Conservation (phyloP, 2,329 filamentous ascomycete genomes). For the Thyridium curvatum region DNA sequence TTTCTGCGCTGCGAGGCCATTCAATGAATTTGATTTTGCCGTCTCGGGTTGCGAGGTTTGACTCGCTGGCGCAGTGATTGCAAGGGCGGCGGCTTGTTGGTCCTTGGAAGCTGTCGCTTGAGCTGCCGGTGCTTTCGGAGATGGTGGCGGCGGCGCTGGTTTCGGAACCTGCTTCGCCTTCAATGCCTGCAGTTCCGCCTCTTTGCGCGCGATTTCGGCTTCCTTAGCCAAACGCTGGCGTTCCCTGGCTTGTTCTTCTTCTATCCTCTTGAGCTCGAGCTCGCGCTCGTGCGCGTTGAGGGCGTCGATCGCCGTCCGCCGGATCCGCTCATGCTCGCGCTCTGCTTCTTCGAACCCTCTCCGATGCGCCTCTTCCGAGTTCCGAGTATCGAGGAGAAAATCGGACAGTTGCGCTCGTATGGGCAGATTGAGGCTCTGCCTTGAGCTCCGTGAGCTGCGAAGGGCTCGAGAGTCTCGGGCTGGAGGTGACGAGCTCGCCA, state of each 20-base stretch:
- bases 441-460: constrained; percentile 1
- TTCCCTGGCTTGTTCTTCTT: constrained; percentile 18
- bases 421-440: constrained; percentile 4
- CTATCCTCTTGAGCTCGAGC: constrained; percentile 17
- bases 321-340: constrained; percentile 18
- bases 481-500: not conserved
- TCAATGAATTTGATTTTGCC: no score
- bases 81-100: not conserved
- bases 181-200: constrained; percentile 17
- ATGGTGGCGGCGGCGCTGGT: constrained; percentile 4
- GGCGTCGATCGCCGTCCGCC: constrained; percentile 13
- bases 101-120: not conserved
- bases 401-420: constrained; percentile 15
- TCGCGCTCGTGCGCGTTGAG: constrained; percentile 13
- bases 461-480: not conserved
- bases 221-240: no score
- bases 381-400: constrained; percentile 19
- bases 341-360: constrained; percentile 19
- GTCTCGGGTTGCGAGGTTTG: not conserved
- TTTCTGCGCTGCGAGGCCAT: not conserved
- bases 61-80: not conserved
- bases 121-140: constrained; percentile 12
- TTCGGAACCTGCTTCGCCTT: constrained; percentile 20
- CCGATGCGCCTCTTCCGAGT: constrained; percentile 23
- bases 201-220: no score